phyloP scores from a whole-genome alignment of 2,329 filamentous ascomycete genomes.

The Didymellaceae sp. region DNA sequence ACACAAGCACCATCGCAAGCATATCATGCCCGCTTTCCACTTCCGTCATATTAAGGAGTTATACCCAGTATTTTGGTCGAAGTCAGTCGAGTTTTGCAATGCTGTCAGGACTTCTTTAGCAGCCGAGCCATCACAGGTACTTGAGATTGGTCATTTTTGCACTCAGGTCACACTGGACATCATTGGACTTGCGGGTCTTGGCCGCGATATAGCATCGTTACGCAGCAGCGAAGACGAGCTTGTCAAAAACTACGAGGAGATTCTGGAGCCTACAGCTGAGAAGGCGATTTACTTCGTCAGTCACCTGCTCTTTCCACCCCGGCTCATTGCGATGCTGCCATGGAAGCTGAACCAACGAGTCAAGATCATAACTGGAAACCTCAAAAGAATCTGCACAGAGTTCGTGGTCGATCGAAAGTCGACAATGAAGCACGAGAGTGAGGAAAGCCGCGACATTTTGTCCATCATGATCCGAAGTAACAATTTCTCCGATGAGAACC shows the following conservation, averaged over 20 bases:
- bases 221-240: constrained; percentile 52
- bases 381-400: constrained; percentile 52
- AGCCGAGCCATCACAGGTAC: constrained; percentile 46
- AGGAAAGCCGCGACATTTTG: constrained; percentile 51
- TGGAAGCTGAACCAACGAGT: constrained; percentile 56
- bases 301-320: constrained; percentile 47
- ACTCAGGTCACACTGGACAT: constrained; percentile 56
- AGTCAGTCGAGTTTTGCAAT: constrained; percentile 70
- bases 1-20: constrained; percentile 67
- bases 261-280: constrained; percentile 55
- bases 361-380: constrained; percentile 43
- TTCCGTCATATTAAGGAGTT: constrained; percentile 85
- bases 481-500: constrained; percentile 59
- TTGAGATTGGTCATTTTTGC: constrained; percentile 53
- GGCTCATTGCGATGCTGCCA: constrained; percentile 52
- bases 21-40: constrained; percentile 82
- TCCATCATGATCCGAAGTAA: constrained; percentile 60
- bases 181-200: constrained; percentile 55
- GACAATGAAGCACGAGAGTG: constrained; percentile 42
- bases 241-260: constrained; percentile 52
- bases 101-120: constrained; percentile 64
- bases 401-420: constrained; percentile 58
- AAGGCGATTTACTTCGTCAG: constrained; percentile 55
- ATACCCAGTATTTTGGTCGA: constrained; percentile 84
- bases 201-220: constrained; percentile 52